Conservation (phyloP, 805 yeast species). For the Priceomyces fermenticarens region DNA sequence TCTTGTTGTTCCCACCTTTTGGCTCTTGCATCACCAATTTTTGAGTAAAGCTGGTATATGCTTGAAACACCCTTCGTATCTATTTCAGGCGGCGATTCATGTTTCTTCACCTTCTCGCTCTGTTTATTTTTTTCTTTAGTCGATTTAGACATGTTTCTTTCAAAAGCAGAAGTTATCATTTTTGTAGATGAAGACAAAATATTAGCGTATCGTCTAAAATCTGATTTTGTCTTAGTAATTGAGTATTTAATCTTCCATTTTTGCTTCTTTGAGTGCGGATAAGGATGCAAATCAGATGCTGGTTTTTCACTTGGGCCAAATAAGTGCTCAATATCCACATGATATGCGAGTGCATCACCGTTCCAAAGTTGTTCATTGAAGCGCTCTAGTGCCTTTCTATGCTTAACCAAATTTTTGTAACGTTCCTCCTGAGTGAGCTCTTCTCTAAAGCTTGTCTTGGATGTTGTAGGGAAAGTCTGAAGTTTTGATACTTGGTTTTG, state of each 20-base stretch:
- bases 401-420: constrained; percentile 19
- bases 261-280: constrained; percentile 20
- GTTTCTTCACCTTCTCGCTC: background rate
- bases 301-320: constrained; percentile 14
- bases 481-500: constrained; percentile 18
- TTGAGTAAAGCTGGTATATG: constrained; percentile 21
- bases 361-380: constrained; percentile 20
- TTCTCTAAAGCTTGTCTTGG: constrained; percentile 30
- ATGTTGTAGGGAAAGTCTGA: constrained; percentile 22
- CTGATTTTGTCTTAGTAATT: constrained; percentile 11
- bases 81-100: constrained; percentile 3
- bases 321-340: constrained; percentile 17
- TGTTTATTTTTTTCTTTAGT: background rate
- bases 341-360: constrained; percentile 20
- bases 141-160: constrained; percentile 1
- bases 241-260: constrained; percentile 20
- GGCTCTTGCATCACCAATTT: constrained; percentile 24
- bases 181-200: constrained; percentile 6
- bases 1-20: constrained; percentile 24
- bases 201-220: constrained; percentile 9
- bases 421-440: constrained; percentile 21
- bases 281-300: constrained; percentile 14
- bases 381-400: constrained; percentile 20
- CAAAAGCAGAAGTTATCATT: constrained; percentile 6
- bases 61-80: constrained; percentile 5